Percentiles rank a stretch among this genome's conserved stretches.
Evolutionary conservation across 805 yeast species (phyloP).

Genomic region (Candida namnaoensis): DNA sequence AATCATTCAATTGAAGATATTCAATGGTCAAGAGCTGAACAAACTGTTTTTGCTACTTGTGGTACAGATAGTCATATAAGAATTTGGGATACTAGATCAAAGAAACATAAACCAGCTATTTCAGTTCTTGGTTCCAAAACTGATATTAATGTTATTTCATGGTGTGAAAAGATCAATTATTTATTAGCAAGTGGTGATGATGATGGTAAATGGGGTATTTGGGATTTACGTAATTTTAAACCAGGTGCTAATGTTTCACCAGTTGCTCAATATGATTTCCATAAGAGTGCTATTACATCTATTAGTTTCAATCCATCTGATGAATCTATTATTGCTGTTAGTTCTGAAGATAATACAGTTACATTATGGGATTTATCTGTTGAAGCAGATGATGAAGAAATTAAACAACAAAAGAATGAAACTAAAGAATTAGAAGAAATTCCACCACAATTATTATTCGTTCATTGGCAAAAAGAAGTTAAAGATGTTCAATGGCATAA

Average conservation of each 20-base stretch:
- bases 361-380: slow-evolving; percentile 98
- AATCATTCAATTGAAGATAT: slow-evolving; percentile 87
- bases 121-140: slow-evolving; percentile 70
- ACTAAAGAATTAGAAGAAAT: slow-evolving; percentile 76
- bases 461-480: slow-evolving; percentile 97
- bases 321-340: slow-evolving; percentile 92
- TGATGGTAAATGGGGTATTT: slow-evolving; percentile 94
- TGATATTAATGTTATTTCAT: slow-evolving; percentile 91
- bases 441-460: slow-evolving; percentile 92
- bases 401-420: slow-evolving; percentile 74
- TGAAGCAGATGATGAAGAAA: slow-evolving; percentile 97
- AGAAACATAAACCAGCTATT: slow-evolving; percentile 85
- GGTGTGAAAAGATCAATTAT: slow-evolving; percentile 85
- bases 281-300: slow-evolving; percentile 86
- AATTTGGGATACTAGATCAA: slow-evolving; percentile 95
- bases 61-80: slow-evolving; percentile 89
- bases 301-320: slow-evolving; percentile 92
- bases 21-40: slow-evolving; percentile 92
- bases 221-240: slow-evolving; percentile 89
- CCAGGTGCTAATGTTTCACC: slow-evolving; percentile 50
- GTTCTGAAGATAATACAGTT: slow-evolving; percentile 94
- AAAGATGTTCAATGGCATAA: slow-evolving; percentile 98
- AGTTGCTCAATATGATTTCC: slow-evolving; percentile 93
- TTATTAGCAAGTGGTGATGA: slow-evolving; percentile 94
- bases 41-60: slow-evolving; percentile 90